phyloP scores from a whole-genome alignment of 257 asterid species.

The Solanum lycopersicoides region DNA sequence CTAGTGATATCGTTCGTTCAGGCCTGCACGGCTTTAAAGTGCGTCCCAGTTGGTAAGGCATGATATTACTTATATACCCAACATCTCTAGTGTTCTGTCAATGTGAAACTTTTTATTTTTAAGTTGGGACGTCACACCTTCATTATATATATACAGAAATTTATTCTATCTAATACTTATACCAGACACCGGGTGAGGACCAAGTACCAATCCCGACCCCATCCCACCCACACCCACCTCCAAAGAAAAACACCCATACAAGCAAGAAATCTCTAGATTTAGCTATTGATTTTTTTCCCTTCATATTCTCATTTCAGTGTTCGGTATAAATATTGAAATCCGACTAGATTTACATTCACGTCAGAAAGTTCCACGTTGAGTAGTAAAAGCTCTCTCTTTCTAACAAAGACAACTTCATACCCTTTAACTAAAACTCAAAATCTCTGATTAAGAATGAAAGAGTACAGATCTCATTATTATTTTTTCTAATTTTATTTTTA shows the following conservation, averaged over 20 bases:
- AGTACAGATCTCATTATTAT: neutral
- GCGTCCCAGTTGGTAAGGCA: neutral
- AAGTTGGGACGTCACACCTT: neutral
- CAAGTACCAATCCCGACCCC: neutral
- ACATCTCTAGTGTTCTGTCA: fast-evolving
- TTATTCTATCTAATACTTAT: neutral
- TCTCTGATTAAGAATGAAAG: neutral
- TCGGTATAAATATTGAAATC: no score
- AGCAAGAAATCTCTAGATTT: neutral
- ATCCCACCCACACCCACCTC: neutral
- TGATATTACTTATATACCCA: neutral
- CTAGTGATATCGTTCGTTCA: neutral
- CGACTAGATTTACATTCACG: no score
- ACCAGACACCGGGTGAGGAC: neutral
- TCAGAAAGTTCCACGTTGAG: neutral
- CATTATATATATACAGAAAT: neutral
- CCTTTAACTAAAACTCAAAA: neutral
- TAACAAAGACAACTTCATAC: fast-evolving
- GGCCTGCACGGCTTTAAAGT: neutral
- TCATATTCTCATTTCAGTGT: neutral
- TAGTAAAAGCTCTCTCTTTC: neutral
- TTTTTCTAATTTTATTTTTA: no score
- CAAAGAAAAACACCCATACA: neutral
- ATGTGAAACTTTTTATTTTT: no score
- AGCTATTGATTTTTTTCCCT: neutral